Evolutionary conservation across 306 rosid genomes (phyloP).

Genomic region (Dalbergia oliveri): DNA sequence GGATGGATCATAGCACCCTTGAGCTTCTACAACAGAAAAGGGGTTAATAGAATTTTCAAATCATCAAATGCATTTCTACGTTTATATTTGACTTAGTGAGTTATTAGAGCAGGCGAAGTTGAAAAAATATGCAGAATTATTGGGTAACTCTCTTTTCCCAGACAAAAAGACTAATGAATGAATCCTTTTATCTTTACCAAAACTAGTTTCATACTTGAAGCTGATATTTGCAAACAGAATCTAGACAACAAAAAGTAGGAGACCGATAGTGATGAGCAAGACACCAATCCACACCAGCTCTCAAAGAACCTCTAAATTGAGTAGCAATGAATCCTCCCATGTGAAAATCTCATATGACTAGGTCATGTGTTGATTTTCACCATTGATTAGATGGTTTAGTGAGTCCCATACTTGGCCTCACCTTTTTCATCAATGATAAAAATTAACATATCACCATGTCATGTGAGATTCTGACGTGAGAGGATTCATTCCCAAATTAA

Average conservation of each 20-base stretch:
- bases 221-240: not conserved
- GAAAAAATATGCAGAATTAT: slow-evolving; percentile 11
- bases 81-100: not conserved
- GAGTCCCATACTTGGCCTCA: too few species aligned
- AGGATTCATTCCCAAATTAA: not conserved
- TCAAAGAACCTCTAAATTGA: not conserved
- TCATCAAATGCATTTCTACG: slow-evolving; percentile 4
- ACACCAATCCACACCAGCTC: slow-evolving; percentile 7
- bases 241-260: slow-evolving; percentile 12
- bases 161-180: slow-evolving; percentile 8
- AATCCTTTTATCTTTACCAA: slow-evolving; percentile 17
- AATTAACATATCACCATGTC: too few species aligned
- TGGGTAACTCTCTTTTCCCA: not conserved
- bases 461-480: too few species aligned
- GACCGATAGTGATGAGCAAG: not conserved
- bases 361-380: too few species aligned
- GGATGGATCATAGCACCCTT: not conserved
- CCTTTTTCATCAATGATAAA: too few species aligned
- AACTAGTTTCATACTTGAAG: slow-evolving; percentile 28
- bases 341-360: too few species aligned
- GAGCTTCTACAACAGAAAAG: slow-evolving; percentile 13
- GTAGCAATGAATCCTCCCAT: too few species aligned
- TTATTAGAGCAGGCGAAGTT: not conserved
- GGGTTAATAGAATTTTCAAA: not conserved
- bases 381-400: too few species aligned